These are phyloP conservation scores for Naumovozyma dairenensis DNA, from an alignment of 805 yeast genomes.

Conservation along the genomic window DNA sequence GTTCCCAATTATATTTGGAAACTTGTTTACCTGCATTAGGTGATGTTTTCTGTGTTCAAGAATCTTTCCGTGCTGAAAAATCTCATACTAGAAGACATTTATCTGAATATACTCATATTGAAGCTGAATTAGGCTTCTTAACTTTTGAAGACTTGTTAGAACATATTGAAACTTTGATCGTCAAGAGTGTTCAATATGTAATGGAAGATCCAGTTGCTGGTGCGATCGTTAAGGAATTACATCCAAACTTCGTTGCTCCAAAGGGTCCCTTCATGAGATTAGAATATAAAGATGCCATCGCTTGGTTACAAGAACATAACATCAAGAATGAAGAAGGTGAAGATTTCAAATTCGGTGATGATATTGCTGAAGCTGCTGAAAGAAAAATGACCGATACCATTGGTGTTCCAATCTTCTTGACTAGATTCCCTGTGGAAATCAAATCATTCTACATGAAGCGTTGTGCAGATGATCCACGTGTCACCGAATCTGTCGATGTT, in stretches of 20 bases:
- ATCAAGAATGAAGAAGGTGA: constrained; percentile 93
- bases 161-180: constrained; percentile 76
- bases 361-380: constrained; percentile 99
- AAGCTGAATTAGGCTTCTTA: constrained; percentile 85
- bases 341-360: constrained; percentile 92
- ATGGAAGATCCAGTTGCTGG: constrained; percentile 89
- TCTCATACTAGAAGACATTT: constrained; percentile 98
- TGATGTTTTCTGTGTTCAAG: constrained; percentile 95
- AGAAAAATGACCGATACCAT: constrained; percentile 95
- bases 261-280: constrained; percentile 79
- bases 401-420: constrained; percentile 85
- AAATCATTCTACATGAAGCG: constrained; percentile 97
- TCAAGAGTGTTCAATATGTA: constrained; percentile 60
- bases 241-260: constrained; percentile 86
- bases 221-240: constrained; percentile 77
- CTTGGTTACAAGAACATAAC: constrained; percentile 93
- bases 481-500: constrained; percentile 96
- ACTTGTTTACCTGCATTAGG: constrained; percentile 94
- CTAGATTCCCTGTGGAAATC: constrained; percentile 91
- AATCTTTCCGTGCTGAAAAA: constrained; percentile 97
- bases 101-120: constrained; percentile 94
- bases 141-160: constrained; percentile 74
- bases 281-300: constrained; percentile 83
- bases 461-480: constrained; percentile 81
- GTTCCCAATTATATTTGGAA: constrained; percentile 93